Evolutionary conservation across 306 rosid species (phyloP), one percentile per base, ranked within the genome.

Genomic region (Geum urbanum): DNA sequence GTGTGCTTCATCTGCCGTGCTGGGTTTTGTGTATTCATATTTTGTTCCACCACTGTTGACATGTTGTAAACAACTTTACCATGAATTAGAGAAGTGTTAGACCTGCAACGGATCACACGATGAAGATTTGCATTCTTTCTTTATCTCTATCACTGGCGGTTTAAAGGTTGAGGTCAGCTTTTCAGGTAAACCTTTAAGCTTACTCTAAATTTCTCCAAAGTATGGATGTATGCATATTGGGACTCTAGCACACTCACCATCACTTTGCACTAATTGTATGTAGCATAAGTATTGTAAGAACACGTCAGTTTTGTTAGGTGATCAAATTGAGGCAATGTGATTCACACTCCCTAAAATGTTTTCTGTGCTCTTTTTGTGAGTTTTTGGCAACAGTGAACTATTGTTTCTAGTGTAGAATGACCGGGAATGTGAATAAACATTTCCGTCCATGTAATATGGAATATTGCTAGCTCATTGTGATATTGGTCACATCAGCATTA

Each of bases 1-100:
- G 89, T 70, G 76, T 88, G 81, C 79, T 94, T 81, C 91, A 94
- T 80, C 80, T 94, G 41, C 98, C 98, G 71, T 94, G 96, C 85
- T 94, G 96, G 98, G 81, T 82, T 35, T 78, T 94, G 47, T 94
- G 97, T 70, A 69, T 86, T 73, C 79, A 83, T 72, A 79, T 91
- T 76, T 77, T 91, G 48, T 71, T 88, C 76, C 96, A 88, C 81
- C 86, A 57, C 73, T 86, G 85, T 85, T 90, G 74, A 90, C 74
- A 62, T n/a, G 55, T 45, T 61, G 35, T 35, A 35, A 41, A 35
- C 75, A 22, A 44, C 15, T 20, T 73, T 66, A 47, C 47, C 61
- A 16, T 58, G 46, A 66, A 74, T 69, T 86, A 35, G 75, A 57
- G 69, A 71, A 73, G 72, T 64, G 71, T 70, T 73, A 59, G 80